Evolutionary conservation across 768 basidiomycete genomes (phyloP), one percentile per base, ranked within the genome.

Genomic region (Phanerochaete carnosa): DNA sequence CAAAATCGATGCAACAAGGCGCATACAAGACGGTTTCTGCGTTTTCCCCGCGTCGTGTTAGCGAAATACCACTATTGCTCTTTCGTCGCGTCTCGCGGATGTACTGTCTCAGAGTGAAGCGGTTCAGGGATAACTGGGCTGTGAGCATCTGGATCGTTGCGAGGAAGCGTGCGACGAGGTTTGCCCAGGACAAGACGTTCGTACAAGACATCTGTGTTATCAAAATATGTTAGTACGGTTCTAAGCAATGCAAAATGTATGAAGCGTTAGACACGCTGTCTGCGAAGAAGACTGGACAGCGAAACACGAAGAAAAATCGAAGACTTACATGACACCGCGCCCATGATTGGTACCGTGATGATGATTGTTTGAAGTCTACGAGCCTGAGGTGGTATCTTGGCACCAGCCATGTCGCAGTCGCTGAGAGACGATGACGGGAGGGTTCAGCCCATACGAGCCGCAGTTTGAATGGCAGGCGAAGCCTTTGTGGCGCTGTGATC

Each of bases 281-380:
- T 6, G 33, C 33, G 6, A 35, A 35, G 13, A 35, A 35, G 33
- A 35, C 33, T n/a, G 13, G 32, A 50, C 25, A 29, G 9, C 7
- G 7, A 46, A 5, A 46, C 47, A 49, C 6, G 22, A 25, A n/a
- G 2, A 16, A 35, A 13, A 16, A 13, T n/a, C 22, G 55, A 1
- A 43, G 12, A 77, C 84, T 61, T 58, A 90, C 89, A 80, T 52
- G 85, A 82, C 13, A 83, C 83, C 5, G 81, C 87, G 28, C 79
- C 84, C 53, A 89, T 84, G 46, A 90, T 79, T 3, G 89, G 89
- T 13, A 85, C 64, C 0, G 87, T 78, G 43, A 87, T 75, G 45
- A 90, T 85, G 60, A 90, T 81, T 28, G 78, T 82, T 23, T 79
- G 79, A 55, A 80, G 70, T 61, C 76, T 73, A 46, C 73, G 76